Base-by-base conservation (phyloP, 371 early-diverging fungal genomes). In the Smittium mucronatum region DNA sequence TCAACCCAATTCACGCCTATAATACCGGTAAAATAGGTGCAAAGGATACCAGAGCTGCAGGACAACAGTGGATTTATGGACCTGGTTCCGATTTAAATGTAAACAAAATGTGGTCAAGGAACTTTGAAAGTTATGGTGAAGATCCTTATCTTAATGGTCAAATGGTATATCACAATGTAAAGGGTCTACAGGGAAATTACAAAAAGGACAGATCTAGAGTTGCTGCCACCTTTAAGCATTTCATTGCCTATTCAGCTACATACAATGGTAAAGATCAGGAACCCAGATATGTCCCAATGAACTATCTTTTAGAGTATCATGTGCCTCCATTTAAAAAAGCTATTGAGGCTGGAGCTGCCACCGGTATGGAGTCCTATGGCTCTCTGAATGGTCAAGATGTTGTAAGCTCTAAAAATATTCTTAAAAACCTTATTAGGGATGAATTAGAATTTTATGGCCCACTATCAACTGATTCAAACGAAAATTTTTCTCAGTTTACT, bases 381-480 rank as follows among this genome's bases (percentile, higher is more conserved):
- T 86, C 85, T 31, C 78, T 88, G n/a, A 87, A 86, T 67, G 85
- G 87, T 16, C 85, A 86, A 58, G 81, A 87, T 2, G 82, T 87
- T 0, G 81, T 84, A 1, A 72, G 81, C 0, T 86, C 87, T 0
- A 73, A 79, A 34, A 79, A 81, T 61, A 86, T 85, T 36, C 72
- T 88, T 30, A 77, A 79, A 36, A 70, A 76, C 26, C 70, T 88
- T 25, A 67, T 88, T 21, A 82, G 88, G 11, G 74, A 86, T 5
- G 76, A 85, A 34, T 69, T 88, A 34, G 74, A 76, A 0, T 88
- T 87, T 73, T 70, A 83, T 36, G 87, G 87, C 30, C 80, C 82
- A 80, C 74, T 88, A 2, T 86, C 85, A 28, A 86, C 87, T 0
- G 88, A 87, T 66, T 87, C 83, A 83, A 79, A 77, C 64, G 88